Evolutionary conservation across 2,329 filamentous ascomycete species (phyloP), one percentile per base, ranked within the genome.

Genomic region (Massarina eburnea): DNA sequence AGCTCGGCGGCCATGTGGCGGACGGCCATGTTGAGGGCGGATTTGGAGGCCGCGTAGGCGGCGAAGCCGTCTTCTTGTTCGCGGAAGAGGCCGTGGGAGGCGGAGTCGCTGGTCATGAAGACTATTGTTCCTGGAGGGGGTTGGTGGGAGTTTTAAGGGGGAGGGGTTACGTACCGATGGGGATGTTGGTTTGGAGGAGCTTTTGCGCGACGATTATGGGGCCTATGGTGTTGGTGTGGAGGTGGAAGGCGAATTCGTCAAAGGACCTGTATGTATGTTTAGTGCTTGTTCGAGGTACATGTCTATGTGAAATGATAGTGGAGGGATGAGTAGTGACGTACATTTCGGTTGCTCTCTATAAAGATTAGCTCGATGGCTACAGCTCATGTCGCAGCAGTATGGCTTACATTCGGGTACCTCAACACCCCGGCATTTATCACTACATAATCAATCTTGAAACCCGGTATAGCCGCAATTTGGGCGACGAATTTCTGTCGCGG

Each of bases 61-160:
- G 76, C 80, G 48, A 82, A 82, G 0, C 78, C 79, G 54, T 82
- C 80, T 59, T 82, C 79, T 57, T 76, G 74, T n/a, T 76, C 73
- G 10, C 74, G 73, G 46, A 82, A 82, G 6, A 68, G 62, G 8
- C 70, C 63, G 2, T 76, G 70, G 0, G 80, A 82, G 12, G 78
- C 79, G 1, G 76, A 80, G 58, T 82, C 80, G 15, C 75, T 78
- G 9, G 79, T 81, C 62, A 82, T 81, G 71, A 83, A 68, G 22
- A 76, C 70, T 8, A 82, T 72, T 15, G 73, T 77, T 6, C 27
- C 27, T 30, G n/a, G n/a, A n/a, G n/a, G n/a, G n/a, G n/a, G n/a
- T n/a, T n/a, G n/a, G n/a, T n/a, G n/a, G n/a, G n/a, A n/a, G n/a
- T n/a, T n/a, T n/a, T n/a, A n/a, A n/a, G n/a, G n/a, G n/a, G n/a